A percentile compares a stretch with the other conserved stretches of the same genome.
Conservation (phyloP, 2,329 filamentous ascomycete genomes). For the Paracoccidioides lutzii region DNA sequence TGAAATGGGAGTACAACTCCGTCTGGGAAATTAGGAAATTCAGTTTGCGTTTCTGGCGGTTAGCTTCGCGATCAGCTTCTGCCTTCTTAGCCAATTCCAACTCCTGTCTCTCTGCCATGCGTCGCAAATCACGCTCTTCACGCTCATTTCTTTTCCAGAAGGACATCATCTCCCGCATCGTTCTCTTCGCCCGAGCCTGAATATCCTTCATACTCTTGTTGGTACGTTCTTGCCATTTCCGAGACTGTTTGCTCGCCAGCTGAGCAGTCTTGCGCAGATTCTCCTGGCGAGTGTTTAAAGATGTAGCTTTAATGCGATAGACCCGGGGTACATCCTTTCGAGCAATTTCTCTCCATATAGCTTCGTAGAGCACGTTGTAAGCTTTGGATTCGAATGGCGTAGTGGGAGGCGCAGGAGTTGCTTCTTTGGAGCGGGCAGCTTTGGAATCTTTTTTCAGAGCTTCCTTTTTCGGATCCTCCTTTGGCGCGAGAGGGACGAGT, state of each 20-base stretch:
- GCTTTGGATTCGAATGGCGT: slow-evolving; percentile 68
- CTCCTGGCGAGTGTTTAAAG: slow-evolving; percentile 75
- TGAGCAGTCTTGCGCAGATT: slow-evolving; percentile 97
- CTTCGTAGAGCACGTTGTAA: slow-evolving; percentile 93
- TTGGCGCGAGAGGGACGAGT: slow-evolving; percentile 40
- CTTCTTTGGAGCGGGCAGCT: slow-evolving; percentile 29
- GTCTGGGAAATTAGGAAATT: slow-evolving; percentile 99
- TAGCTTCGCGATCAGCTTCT: slow-evolving; percentile 93
- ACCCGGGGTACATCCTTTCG: slow-evolving; percentile 90
- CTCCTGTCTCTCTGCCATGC: slow-evolving; percentile 89
- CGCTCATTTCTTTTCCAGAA: slow-evolving; percentile 99
- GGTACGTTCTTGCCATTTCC: slow-evolving; percentile 90
- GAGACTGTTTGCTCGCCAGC: slow-evolving; percentile 89
- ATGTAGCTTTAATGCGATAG: slow-evolving; percentile 74
- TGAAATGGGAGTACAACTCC: slow-evolving; percentile 97
- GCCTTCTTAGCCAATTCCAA: slow-evolving; percentile 93
- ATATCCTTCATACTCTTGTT: slow-evolving; percentile 99
- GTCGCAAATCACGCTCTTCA: slow-evolving; percentile 86
- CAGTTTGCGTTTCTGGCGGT: slow-evolving; percentile 93
- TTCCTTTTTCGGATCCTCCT: slow-evolving; percentile 40
- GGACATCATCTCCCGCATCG: slow-evolving; percentile 98
- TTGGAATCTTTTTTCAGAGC: slow-evolving; percentile 33
- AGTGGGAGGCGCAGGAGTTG: slow-evolving; percentile 41
- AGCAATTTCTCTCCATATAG: slow-evolving; percentile 91
- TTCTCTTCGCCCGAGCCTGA: slow-evolving; percentile 89